Conservation (phyloP, 176 grass and related monocot species). For the Bonia amplexicaulis region DNA sequence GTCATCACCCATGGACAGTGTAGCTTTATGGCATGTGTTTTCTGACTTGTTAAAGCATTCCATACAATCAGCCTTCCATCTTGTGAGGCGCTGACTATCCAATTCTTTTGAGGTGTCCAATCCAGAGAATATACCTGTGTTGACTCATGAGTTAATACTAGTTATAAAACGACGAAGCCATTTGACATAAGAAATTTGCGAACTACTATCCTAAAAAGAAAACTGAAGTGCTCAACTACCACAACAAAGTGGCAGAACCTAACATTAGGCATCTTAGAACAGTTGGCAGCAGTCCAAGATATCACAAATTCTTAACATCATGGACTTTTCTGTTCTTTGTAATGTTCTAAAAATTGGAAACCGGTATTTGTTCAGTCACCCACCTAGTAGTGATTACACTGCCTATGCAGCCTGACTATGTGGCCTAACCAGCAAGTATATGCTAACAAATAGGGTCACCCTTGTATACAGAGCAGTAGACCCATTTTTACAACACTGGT, state of each 20-base stretch:
- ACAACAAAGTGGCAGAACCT: not conserved
- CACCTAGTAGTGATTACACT: not conserved
- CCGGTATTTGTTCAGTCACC: not conserved
- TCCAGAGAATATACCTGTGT: constrained; percentile 95
- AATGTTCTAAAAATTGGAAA: not conserved
- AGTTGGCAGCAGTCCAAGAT: not conserved
- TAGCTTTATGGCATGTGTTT: constrained; percentile 98
- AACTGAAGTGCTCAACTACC: not conserved
- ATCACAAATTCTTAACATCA: not conserved
- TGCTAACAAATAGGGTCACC: not conserved
- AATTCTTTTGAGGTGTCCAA: constrained; percentile 97
- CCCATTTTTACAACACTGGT: not conserved
- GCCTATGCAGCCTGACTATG: not conserved
- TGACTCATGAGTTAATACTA: constrained; percentile 17
- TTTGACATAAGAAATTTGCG: not conserved
- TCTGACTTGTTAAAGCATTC: constrained; percentile 99
- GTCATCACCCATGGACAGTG: constrained; percentile 96
- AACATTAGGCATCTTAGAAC: constrained; percentile 1
- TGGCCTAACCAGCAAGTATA: not conserved
- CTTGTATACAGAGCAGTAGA: not conserved
- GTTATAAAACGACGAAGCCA: constrained; percentile 10
- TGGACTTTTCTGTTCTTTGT: not conserved
- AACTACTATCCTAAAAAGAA: not conserved
- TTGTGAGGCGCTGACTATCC: constrained; percentile 92
- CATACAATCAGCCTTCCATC: constrained; percentile 96